Evolutionary conservation across 2,329 filamentous ascomycete genomes (phyloP), one percentile per base, ranked within the genome.

Genomic region (Botrytis sinoallii): DNA sequence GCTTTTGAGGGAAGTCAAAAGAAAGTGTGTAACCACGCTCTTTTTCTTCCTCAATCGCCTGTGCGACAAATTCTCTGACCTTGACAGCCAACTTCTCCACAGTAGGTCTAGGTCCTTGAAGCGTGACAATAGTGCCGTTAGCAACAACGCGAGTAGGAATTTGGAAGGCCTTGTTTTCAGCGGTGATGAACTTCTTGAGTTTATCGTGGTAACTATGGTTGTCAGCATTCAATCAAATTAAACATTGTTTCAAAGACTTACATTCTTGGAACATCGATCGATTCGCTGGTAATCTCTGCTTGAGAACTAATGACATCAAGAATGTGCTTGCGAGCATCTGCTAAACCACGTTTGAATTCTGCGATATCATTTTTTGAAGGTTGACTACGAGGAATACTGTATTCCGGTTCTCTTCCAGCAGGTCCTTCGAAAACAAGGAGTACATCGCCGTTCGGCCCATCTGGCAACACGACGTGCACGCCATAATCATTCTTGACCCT

Each of bases 1-100:
- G 97, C 84, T 97, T 97, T 81, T 97, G 93, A 12, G 95, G 95
- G 85, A 97, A 99, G 76, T 97, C 94, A 78, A 98, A 98, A 40
- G 88, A 90, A 74, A 93, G 85, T 3, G 90, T 94, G 84, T 95
- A 97, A 63, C 93, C 94, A 74, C 95, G 93, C 84, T 98, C 95
- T 81, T 96, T 93, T 83, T 98, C 95, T 75, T 98, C 95, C 82
- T 93, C 89, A 84, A 95, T 93, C 83, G 97, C 94, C 81, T 97
- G 92, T 80, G 92, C 91, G 35, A 98, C 86, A 80, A 97, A 98
- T 10, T 89, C 89, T 74, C 88, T 84, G 71, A 97, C 89, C 85
- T 95, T 96, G 52, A 87, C 84, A 44, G 89, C 87, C 57, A 98
- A 87, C 3, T 89, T 88, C 70, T 92, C 88, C 5, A 97, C 93